Evolutionary conservation across 257 asterid species (phyloP), one percentile per base, ranked within the genome.

Genomic region (Primulina tabacum): DNA sequence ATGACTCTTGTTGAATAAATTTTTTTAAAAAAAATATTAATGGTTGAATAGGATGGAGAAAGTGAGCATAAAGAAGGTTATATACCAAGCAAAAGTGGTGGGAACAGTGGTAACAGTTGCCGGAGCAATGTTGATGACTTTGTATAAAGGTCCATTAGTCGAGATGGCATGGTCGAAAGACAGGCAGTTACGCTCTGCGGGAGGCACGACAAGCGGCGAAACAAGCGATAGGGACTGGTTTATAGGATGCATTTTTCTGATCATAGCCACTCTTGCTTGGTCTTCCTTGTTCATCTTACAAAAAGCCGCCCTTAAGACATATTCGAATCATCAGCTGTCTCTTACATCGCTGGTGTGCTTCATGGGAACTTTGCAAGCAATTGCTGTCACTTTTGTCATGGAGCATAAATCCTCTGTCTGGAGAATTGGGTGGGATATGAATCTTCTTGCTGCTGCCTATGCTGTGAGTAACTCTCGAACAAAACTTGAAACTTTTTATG

Each of bases 231-330:
- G 83, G 30, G 95, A 89, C 38, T 92, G 98, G 98, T 37, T 85
- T 63, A 83, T 86, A 56, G 96, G 96, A 0, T 91, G 95, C 80
- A 82, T 91, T 65, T 88, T 84, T 17, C 88, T 91, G 58, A 89
- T 89, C 16, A 81, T 87, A 20, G 97, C 96, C 63, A 89, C 97
- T 16, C 78, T 92, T 0, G 95, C 96, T 1, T 89, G 98, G 98
- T 90, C 98, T 0, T 73, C 90, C 12, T 87, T 92, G 78, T 89
- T 92, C 75, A 88, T 89, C 55, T 72, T 92, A 21, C 97, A 84
- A 76, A 84, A 77, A 17, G 71, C 69, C 0, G 83, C 96, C 1
- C 77, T 89, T 12, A 84, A 75, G 56, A 76, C 76, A 3, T 92
- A 89, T 82, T 78, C 83, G 1, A 81, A 86, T n/a, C 96, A 85